Conservation (phyloP, 2,329 filamentous ascomycete species). For the Cladosporium sp. region DNA sequence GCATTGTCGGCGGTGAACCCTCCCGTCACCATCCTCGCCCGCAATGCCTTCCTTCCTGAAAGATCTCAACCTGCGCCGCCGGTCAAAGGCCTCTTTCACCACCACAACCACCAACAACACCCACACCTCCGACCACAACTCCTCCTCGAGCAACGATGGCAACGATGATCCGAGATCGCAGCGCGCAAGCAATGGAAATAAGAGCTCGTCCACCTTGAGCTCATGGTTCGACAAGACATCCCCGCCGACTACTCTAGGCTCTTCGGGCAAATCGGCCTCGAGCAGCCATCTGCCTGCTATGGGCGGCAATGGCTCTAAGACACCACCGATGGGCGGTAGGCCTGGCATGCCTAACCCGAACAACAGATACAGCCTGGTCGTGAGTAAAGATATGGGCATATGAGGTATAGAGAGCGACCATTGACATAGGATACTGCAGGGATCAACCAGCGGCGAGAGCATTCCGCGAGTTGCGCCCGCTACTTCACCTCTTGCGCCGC, state of each 20-base stretch:
- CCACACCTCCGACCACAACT: constrained; percentile 45
- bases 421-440: constrained; percentile 5
- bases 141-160: constrained; percentile 23
- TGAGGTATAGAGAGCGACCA: neutral
- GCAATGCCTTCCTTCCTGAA: constrained; percentile 63
- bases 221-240: constrained; percentile 64
- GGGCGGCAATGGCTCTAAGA: constrained; percentile 40
- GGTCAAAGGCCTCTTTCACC: constrained; percentile 70
- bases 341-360: constrained; percentile 28
- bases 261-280: constrained; percentile 56
- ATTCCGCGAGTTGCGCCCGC: constrained; percentile 21
- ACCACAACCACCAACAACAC: constrained; percentile 41
- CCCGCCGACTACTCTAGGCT: constrained; percentile 66
- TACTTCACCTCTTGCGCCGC: constrained; percentile 75
- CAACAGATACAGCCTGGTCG: constrained; percentile 58
- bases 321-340: constrained; percentile 34
- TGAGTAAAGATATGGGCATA: constrained; percentile 15
- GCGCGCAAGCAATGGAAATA: constrained; percentile 54
- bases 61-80: constrained; percentile 61
- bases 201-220: constrained; percentile 59
- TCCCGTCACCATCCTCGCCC: neutral
- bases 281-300: constrained; percentile 57
- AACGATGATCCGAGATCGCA: constrained; percentile 31
- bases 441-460: constrained; percentile 33
- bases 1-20: neutral